These are phyloP conservation scores for Coemansia sp. DNA, from an alignment of 192 early-diverging fungal species.

Conservation along the genomic window DNA sequence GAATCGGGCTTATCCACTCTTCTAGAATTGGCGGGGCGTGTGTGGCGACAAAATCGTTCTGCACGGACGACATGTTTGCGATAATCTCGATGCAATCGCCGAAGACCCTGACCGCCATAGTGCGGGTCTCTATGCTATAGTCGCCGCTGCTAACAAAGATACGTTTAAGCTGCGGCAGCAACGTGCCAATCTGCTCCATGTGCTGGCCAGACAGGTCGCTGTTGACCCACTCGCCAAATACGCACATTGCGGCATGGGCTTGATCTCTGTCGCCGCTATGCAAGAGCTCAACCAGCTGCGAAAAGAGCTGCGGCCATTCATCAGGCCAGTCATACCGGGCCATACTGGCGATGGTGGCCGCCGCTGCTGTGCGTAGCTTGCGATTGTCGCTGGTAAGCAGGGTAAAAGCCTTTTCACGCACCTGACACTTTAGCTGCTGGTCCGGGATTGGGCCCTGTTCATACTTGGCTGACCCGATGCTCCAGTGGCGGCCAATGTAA, in stretches of 20 bases:
- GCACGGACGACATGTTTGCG: constrained; percentile 76
- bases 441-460: constrained; percentile 52
- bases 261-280: constrained; percentile 65
- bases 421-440: constrained; percentile 45
- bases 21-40: constrained; percentile 78
- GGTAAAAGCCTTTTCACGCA: constrained; percentile 46
- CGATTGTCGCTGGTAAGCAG: constrained; percentile 37
- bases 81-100: constrained; percentile 85
- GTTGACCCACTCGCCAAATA: constrained; percentile 80
- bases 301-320: constrained; percentile 88
- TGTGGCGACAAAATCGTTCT: constrained; percentile 68
- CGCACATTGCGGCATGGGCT: constrained; percentile 88
- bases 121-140: constrained; percentile 60
- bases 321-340: constrained; percentile 94
- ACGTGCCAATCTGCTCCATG: constrained; percentile 77
- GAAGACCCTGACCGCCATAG: constrained; percentile 81
- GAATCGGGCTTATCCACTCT: constrained; percentile 78
- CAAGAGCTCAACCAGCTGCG: constrained; percentile 71
- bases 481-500: constrained; percentile 80
- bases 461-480: constrained; percentile 61
- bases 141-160: constrained; percentile 65
- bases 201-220: constrained; percentile 89
- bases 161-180: constrained; percentile 84
- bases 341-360: constrained; percentile 85
- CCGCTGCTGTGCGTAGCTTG: constrained; percentile 55